These are phyloP conservation scores for Delitschia confertaspora DNA, from an alignment of 495 filamentous ascomycete species.

Conservation along the genomic window DNA sequence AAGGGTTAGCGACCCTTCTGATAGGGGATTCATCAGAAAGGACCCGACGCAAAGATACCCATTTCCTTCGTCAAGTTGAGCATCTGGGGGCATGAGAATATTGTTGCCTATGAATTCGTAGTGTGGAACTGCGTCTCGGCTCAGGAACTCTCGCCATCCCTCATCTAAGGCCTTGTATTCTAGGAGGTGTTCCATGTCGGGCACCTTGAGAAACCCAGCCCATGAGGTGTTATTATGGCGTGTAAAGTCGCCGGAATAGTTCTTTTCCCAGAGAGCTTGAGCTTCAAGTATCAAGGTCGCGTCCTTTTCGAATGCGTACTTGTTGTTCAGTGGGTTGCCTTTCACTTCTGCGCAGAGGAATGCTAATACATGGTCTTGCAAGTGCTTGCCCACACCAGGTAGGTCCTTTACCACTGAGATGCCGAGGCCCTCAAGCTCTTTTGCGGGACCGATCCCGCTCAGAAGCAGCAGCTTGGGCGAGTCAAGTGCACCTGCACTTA, in stretches of 20 bases:
- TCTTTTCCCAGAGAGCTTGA: constrained; percentile 13
- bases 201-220: constrained; percentile 18
- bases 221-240: constrained; percentile 8
- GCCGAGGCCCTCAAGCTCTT: constrained; percentile 52
- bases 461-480: constrained; percentile 63
- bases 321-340: constrained; percentile 10
- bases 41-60: constrained; percentile 9
- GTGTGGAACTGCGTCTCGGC: constrained; percentile 7
- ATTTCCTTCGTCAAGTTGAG: constrained; percentile 8
- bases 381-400: constrained; percentile 68
- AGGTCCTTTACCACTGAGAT: constrained; percentile 64
- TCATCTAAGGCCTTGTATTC: constrained; percentile 16
- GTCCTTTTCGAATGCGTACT: constrained; percentile 20
- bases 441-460: constrained; percentile 61
- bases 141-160: constrained; percentile 12
- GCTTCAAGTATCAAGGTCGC: constrained; percentile 6
- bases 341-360: constrained; percentile 22
- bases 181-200: constrained; percentile 7
- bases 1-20: constrained; percentile 17
- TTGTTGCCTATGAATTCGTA: constrained; percentile 9
- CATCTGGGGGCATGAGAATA: constrained; percentile 5
- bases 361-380: constrained; percentile 53
- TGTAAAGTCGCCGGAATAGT: constrained; percentile 9
- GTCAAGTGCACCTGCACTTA: constrained; percentile 68
- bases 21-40: constrained; percentile 23